Conservation (phyloP, 306 rosid genomes). For the Lupinus albus region DNA sequence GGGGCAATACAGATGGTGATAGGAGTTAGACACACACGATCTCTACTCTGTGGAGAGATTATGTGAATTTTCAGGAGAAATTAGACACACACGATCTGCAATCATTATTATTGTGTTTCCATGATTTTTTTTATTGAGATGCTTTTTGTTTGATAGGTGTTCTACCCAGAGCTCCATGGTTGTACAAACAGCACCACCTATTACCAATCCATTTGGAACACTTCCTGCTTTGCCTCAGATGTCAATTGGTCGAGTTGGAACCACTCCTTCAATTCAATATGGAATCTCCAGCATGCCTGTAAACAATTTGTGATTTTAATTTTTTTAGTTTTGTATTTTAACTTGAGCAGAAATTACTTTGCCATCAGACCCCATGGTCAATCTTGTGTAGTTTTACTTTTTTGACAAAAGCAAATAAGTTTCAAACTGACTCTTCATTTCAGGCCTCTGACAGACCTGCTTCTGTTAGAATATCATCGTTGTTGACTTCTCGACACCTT, state of each 20-base stretch:
- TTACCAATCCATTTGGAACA: slow-evolving; percentile 84
- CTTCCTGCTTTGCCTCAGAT: slow-evolving; percentile 98
- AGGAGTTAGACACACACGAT: too few species aligned
- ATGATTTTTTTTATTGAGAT: neutral
- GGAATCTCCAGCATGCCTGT: slow-evolving; percentile 99
- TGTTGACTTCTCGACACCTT: slow-evolving; percentile 92
- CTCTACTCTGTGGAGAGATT: too few species aligned
- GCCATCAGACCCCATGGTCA: slow-evolving; percentile 27
- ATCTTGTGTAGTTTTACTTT: slow-evolving; percentile 25
- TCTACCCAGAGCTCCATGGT: slow-evolving; percentile 54
- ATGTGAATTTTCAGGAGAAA: too few species aligned
- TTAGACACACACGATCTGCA: too few species aligned
- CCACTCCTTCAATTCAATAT: slow-evolving; percentile 88
- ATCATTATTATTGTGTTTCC: too few species aligned
- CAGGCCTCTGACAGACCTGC: slow-evolving; percentile 85
- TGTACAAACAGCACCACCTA: slow-evolving; percentile 67
- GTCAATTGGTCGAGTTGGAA: slow-evolving; percentile 84
- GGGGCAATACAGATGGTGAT: too few species aligned
- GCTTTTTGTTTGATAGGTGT: slow-evolving; percentile 54
- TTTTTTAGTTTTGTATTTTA: slow-evolving; percentile 22
- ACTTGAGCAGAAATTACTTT: slow-evolving; percentile 16
- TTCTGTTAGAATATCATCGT: slow-evolving; percentile 74
- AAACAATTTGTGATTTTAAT: slow-evolving; percentile 35
- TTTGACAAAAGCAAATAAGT: slow-evolving; percentile 19
- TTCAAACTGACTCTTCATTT: slow-evolving; percentile 24